Conservation (phyloP, 2,329 filamentous ascomycete genomes). For the Verticillium klebahnii region DNA sequence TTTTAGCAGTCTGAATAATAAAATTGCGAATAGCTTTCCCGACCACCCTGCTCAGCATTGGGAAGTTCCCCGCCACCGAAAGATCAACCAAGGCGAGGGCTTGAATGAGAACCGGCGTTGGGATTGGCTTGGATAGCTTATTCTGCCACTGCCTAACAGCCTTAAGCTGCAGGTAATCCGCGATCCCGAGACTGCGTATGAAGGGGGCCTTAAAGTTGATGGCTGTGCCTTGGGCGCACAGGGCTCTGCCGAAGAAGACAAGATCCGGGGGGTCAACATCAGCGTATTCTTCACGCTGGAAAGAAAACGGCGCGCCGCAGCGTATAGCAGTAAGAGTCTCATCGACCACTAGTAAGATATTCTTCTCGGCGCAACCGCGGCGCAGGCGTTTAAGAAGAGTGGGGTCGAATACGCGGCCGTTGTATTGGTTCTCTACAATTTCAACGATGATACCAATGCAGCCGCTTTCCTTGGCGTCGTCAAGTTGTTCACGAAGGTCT, state of each 20-base stretch:
- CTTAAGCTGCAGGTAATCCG: background rate
- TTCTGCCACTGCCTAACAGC: slow-evolving; percentile 8
- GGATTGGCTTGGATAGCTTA: slow-evolving; percentile 3
- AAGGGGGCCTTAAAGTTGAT: slow-evolving; percentile 5
- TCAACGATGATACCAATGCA: slow-evolving; percentile 18
- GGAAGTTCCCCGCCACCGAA: slow-evolving; percentile 1
- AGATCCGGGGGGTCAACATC: slow-evolving; percentile 12
- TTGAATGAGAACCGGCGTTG: slow-evolving; percentile 6
- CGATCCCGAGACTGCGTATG: slow-evolving; percentile 2
- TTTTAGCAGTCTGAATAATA: slow-evolving; percentile 1
- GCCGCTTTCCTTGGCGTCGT: slow-evolving; percentile 14
- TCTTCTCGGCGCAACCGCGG: slow-evolving; percentile 11
- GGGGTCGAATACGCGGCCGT: slow-evolving; percentile 14
- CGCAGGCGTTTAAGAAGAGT: slow-evolving; percentile 10
- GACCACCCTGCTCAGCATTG: slow-evolving; percentile 6
- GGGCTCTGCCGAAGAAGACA: slow-evolving; percentile 18
- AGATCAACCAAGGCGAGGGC: slow-evolving; percentile 4
- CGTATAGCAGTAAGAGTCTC: slow-evolving; percentile 19
- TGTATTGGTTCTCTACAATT: slow-evolving; percentile 17
- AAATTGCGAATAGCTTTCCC: slow-evolving; percentile 3
- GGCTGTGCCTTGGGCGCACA: slow-evolving; percentile 2
- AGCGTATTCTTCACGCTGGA: slow-evolving; percentile 17
- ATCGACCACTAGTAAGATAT: slow-evolving; percentile 15
- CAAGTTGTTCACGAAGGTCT: slow-evolving; percentile 12
- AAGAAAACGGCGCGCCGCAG: slow-evolving; percentile 21